A percentile compares a stretch with the other conserved stretches of the same genome.
phyloP scores from a whole-genome alignment of 2,329 filamentous ascomycete species.

The Leptographium galeiforme region DNA sequence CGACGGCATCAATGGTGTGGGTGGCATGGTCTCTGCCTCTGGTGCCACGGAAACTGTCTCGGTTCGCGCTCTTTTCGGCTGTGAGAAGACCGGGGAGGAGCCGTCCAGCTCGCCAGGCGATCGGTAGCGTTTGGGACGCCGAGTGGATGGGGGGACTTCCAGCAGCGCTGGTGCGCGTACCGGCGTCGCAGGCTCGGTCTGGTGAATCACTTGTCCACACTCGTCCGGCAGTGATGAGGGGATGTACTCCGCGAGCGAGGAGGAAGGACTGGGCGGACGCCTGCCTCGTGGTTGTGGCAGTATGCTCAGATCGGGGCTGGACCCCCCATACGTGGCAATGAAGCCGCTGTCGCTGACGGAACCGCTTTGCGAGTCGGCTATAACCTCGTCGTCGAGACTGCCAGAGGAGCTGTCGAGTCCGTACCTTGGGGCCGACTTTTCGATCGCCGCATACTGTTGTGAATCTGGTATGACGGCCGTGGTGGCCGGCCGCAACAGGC shows the following conservation, averaged over 20 bases:
- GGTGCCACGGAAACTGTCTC: neutral
- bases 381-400: neutral
- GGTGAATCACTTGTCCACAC: constrained; percentile 2
- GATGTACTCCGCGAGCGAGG: neutral
- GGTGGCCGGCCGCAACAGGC: neutral
- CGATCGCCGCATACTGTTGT: constrained; percentile 23
- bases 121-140: neutral
- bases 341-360: neutral
- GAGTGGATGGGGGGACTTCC: neutral
- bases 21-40: neutral
- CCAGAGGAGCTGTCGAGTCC: constrained; percentile 9
- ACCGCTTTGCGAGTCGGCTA: neutral
- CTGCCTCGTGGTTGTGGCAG: neutral
- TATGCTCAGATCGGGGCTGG: constrained; percentile 4
- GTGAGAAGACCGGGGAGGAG: neutral
- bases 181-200: neutral
- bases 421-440: neutral
- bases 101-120: neutral
- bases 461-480: constrained; percentile 37
- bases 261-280: neutral
- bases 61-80: too few species aligned
- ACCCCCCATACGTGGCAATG: neutral
- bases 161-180: neutral
- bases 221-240: constrained; percentile 11
- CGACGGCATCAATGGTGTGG: neutral